These are phyloP conservation scores for Fusarium algeriense DNA, from an alignment of 2,329 filamentous ascomycete species.

Conservation along the genomic window DNA sequence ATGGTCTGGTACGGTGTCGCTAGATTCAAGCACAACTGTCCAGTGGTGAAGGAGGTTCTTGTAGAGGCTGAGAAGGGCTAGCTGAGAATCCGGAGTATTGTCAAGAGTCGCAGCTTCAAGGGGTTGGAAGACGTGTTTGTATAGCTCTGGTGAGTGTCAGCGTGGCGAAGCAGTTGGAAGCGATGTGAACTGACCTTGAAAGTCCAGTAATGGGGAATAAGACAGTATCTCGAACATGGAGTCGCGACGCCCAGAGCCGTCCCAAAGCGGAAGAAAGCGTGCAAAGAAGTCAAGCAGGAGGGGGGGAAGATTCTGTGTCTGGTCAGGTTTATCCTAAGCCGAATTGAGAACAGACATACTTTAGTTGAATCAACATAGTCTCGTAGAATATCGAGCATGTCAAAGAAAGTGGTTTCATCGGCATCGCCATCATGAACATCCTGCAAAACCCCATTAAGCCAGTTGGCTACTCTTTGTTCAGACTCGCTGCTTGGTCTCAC, in stretches of 20 bases:
- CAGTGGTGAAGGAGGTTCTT: constrained; percentile 73
- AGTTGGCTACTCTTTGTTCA: constrained; percentile 67
- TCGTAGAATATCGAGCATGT: constrained; percentile 67
- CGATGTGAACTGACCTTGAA: constrained; percentile 61
- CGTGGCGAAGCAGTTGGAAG: not conserved
- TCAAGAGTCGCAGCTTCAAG: constrained; percentile 66
- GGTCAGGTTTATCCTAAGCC: constrained; percentile 18
- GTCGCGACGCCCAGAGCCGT: constrained; percentile 67
- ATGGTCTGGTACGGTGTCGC: constrained; percentile 51
- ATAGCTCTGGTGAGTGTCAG: constrained; percentile 60
- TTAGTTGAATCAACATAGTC: constrained; percentile 69
- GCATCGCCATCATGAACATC: constrained; percentile 66
- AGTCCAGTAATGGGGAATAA: constrained; percentile 66
- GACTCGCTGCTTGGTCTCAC: constrained; percentile 68
- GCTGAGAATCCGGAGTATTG: constrained; percentile 64
- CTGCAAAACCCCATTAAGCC: constrained; percentile 68
- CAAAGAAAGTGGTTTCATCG: constrained; percentile 62
- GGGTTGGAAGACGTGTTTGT: constrained; percentile 60
- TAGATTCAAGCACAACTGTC: constrained; percentile 60
- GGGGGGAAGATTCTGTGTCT: constrained; percentile 59
- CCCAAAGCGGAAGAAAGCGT: constrained; percentile 70
- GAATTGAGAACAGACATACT: constrained; percentile 53
- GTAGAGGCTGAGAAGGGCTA: constrained; percentile 75
- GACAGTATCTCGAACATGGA: constrained; percentile 70
- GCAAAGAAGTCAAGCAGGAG: constrained; percentile 63